Percentiles rank a stretch among this genome's conserved stretches.
These are phyloP conservation scores for Euphorbia peplus DNA, from an alignment of 345 rosid genomes.

Conservation along the genomic window DNA sequence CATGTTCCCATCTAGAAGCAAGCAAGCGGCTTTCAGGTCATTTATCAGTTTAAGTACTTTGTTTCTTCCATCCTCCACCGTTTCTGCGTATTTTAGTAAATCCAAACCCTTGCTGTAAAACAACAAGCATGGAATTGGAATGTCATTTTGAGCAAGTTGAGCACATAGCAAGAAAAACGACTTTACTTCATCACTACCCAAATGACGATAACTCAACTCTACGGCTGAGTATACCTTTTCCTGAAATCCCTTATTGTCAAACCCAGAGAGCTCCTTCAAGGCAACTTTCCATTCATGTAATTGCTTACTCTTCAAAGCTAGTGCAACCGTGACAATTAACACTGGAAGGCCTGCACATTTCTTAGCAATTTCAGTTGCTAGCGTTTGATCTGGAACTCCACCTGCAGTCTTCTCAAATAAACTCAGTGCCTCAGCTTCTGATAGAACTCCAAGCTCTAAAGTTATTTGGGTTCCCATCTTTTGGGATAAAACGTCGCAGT, in stretches of 20 bases:
- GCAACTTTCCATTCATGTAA: slow-evolving; percentile 28
- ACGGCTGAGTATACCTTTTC: neutral
- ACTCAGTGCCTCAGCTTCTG: slow-evolving; percentile 21
- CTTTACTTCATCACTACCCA: slow-evolving; percentile 25
- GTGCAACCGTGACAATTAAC: slow-evolving; percentile 21
- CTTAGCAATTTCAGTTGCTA: slow-evolving; percentile 18
- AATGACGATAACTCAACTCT: slow-evolving; percentile 24
- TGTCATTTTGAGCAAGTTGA: neutral
- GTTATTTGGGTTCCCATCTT: slow-evolving; percentile 10
- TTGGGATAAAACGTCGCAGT: neutral
- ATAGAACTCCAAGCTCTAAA: slow-evolving; percentile 8
- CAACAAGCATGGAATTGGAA: neutral
- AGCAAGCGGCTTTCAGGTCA: slow-evolving; percentile 1
- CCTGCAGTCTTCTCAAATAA: slow-evolving; percentile 24
- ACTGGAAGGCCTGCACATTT: slow-evolving; percentile 36
- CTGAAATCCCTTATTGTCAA: neutral
- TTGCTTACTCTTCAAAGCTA: slow-evolving; percentile 8
- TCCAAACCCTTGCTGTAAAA: neutral
- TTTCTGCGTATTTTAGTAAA: neutral
- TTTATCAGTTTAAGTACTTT: neutral
- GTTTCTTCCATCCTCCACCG: neutral
- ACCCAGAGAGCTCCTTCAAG: neutral
- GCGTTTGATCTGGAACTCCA: neutral
- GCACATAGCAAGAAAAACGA: slow-evolving; percentile 25
- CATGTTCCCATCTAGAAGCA: neutral